phyloP scores from a whole-genome alignment of 352 stramenopile species.

The Pelagophyceae sp. region DNA sequence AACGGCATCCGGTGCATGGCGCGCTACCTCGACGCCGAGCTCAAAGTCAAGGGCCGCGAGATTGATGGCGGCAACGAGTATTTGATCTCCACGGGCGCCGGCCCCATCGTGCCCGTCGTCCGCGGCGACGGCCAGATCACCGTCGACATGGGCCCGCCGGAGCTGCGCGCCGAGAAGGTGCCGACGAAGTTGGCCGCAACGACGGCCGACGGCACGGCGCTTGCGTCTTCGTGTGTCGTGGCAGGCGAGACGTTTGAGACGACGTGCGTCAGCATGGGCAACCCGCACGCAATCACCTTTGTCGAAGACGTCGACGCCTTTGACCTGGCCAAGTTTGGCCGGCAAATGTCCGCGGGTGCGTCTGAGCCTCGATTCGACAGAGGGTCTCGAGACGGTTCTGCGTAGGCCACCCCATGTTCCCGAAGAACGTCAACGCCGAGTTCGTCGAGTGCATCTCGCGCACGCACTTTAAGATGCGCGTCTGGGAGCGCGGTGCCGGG shows the following conservation, averaged over 20 bases:
- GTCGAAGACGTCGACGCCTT: slow-evolving; percentile 59
- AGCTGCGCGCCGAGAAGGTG: slow-evolving; percentile 49
- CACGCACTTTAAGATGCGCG: slow-evolving; percentile 42
- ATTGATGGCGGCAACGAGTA: slow-evolving; percentile 34
- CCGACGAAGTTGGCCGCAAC: slow-evolving; percentile 58
- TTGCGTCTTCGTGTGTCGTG: slow-evolving; percentile 53
- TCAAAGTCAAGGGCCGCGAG: slow-evolving; percentile 45
- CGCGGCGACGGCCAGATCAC: slow-evolving; percentile 56
- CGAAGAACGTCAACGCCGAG: slow-evolving; percentile 60
- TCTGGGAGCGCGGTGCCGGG: slow-evolving; percentile 69
- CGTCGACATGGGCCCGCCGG: slow-evolving; percentile 70
- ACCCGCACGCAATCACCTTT: slow-evolving; percentile 70
- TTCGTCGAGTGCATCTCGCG: slow-evolving; percentile 43
- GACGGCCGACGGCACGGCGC: slow-evolving; percentile 48
- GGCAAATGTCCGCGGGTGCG: slow-evolving; percentile 56
- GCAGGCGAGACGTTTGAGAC: slow-evolving; percentile 61
- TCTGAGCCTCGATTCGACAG: too few relatives aligned
- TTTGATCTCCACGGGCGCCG: slow-evolving; percentile 62
- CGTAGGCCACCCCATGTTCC: slow-evolving; percentile 43
- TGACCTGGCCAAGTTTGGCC: slow-evolving; percentile 42
- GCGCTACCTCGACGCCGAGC: slow-evolving; percentile 57
- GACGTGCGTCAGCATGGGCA: slow-evolving; percentile 66
- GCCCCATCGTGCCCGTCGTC: slow-evolving; percentile 63
- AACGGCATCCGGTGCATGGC: slow-evolving; percentile 75
- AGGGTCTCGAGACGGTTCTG: slow-evolving; percentile 30